Evolutionary conservation across 495 filamentous ascomycete genomes (phyloP).

Genomic region (Daldinia childiae): DNA sequence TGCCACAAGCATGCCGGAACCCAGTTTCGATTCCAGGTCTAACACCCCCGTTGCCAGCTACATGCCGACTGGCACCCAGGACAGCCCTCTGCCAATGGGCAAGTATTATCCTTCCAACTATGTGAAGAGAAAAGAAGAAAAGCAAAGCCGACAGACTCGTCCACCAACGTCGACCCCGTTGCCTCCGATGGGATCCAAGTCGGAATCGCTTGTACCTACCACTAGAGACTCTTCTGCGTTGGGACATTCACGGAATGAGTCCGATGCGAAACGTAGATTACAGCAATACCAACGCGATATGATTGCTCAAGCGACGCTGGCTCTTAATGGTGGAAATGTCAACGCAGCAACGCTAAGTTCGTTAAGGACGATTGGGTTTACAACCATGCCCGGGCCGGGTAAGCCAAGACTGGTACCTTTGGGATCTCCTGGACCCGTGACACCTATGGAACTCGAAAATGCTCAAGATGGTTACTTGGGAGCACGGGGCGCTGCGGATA

Average conservation of each 20-base stretch:
- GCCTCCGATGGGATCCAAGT: slow-evolving; percentile 31
- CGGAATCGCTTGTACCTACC: slow-evolving; percentile 48
- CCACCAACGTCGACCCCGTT: slow-evolving; percentile 31
- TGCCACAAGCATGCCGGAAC: slow-evolving; percentile 6
- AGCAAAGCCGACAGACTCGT: slow-evolving; percentile 28
- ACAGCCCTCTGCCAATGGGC: slow-evolving; percentile 56
- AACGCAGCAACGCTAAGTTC: slow-evolving; percentile 40
- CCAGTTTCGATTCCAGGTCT: slow-evolving; percentile 28
- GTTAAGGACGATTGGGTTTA: slow-evolving; percentile 46
- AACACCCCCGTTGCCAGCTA: slow-evolving; percentile 56
- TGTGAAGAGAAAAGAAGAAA: slow-evolving; percentile 50
- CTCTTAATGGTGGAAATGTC: slow-evolving; percentile 53
- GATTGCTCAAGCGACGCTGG: slow-evolving; percentile 62
- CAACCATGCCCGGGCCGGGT: slow-evolving; percentile 56
- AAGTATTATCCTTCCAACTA: slow-evolving; percentile 66
- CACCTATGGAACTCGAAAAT: slow-evolving; percentile 75
- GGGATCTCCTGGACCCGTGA: slow-evolving; percentile 80
- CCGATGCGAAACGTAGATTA: slow-evolving; percentile 59
- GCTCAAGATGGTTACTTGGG: slow-evolving; percentile 40
- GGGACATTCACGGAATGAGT: slow-evolving; percentile 48
- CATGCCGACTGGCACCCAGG: slow-evolving; percentile 51
- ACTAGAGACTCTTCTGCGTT: slow-evolving; percentile 26
- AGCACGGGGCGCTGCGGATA: slow-evolving; percentile 22
- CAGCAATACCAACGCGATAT: slow-evolving; percentile 70
- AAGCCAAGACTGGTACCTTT: slow-evolving; percentile 74